A percentile compares a stretch with the other conserved stretches of the same genome.
Evolutionary conservation across 768 basidiomycete genomes (phyloP).

Genomic region (Clitopilus passeckerianus): DNA sequence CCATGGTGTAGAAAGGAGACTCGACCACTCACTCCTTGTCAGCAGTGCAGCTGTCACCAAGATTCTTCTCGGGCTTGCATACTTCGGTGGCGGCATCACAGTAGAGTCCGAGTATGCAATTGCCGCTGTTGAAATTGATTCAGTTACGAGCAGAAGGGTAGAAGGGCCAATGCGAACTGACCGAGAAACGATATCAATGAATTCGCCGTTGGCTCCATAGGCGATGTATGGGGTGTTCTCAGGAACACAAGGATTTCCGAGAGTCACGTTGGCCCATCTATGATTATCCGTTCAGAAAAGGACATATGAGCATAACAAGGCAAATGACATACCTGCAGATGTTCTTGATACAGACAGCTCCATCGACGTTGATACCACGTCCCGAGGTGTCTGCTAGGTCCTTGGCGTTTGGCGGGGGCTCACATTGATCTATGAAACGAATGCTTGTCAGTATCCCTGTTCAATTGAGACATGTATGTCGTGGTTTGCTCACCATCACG

Average conservation of each 20-base stretch:
- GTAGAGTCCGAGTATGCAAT: constrained; percentile 70
- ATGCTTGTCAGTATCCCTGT: background rate
- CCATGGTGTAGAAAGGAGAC: background rate
- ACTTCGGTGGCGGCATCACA: constrained; percentile 59
- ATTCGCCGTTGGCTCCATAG: constrained; percentile 56
- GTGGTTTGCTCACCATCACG: constrained; percentile 62
- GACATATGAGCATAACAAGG: background rate
- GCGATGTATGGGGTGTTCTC: constrained; percentile 81
- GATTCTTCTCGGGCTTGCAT: constrained; percentile 53
- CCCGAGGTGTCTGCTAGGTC: constrained; percentile 62
- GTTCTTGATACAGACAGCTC: constrained; percentile 79
- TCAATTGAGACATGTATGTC: background rate
- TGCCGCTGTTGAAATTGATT: constrained; percentile 40
- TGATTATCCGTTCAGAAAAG: background rate
- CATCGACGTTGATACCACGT: constrained; percentile 72
- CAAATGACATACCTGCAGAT: constrained; percentile 63
- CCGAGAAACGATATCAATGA: constrained; percentile 80
- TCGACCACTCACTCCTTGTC: constrained; percentile 39
- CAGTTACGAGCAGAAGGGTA: background rate
- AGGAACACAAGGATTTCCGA: constrained; percentile 55
- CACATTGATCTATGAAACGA: constrained; percentile 64
- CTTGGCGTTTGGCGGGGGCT: constrained; percentile 57
- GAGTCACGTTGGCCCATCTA: constrained; percentile 78
- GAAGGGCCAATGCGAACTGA: constrained; percentile 20
- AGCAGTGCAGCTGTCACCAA: constrained; percentile 55